Evolutionary conservation across 371 early-diverging fungal species (phyloP).

Genomic region (Apophysomyces sp.): DNA sequence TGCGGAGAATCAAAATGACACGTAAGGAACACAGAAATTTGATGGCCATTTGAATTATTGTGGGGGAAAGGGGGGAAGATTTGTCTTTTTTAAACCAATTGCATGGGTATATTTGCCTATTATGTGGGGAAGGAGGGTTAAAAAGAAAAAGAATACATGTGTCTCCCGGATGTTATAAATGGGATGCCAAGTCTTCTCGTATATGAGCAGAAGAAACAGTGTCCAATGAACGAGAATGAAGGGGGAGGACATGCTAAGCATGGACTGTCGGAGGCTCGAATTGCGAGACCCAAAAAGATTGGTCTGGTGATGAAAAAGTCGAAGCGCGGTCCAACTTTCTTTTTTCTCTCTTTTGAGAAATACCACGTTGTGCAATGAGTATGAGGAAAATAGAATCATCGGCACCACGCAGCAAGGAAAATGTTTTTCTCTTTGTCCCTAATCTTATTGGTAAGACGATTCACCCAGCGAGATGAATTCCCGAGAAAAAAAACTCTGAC

Average conservation of each 20-base stretch:
- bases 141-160: too few species aligned
- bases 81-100: too few species aligned
- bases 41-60: neutral
- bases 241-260: neutral
- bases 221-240: too few species aligned
- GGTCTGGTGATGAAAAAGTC: neutral
- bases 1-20: neutral
- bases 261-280: neutral
- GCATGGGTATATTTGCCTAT: too few species aligned
- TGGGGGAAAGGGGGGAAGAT: too few species aligned
- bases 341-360: neutral
- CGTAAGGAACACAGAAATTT: neutral
- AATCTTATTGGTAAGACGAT: slow-evolving; percentile 79
- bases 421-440: slow-evolving; percentile 87
- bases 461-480: slow-evolving; percentile 3
- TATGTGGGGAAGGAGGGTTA: neutral
- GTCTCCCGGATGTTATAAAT: too few species aligned
- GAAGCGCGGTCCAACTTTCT: neutral
- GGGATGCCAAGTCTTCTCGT: too few species aligned
- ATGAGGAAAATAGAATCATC: neutral
- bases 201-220: too few species aligned
- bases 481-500: neutral
- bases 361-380: neutral
- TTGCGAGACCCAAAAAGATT: neutral
- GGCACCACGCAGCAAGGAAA: slow-evolving; percentile 27